Evolutionary conservation across 495 filamentous ascomycete species (phyloP).

Genomic region (Letharia columbiana): DNA sequence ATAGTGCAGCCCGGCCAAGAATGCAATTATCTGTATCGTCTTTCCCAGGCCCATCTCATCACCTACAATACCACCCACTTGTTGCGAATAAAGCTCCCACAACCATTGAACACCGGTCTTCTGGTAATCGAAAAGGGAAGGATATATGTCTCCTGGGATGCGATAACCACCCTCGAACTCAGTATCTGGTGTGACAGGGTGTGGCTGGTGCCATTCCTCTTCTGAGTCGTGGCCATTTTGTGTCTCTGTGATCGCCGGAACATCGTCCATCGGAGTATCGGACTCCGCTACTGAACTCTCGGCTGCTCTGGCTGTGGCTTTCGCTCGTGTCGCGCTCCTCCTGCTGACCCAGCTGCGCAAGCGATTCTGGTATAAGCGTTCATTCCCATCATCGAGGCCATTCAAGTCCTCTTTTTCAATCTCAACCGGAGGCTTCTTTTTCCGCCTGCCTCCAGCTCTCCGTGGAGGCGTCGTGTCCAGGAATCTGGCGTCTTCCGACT

Average conservation of each 20-base stretch:
- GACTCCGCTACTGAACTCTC: neutral
- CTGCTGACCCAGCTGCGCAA: conserved; percentile 63
- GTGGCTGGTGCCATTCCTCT: conserved; percentile 78
- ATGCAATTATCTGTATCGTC: conserved; percentile 88
- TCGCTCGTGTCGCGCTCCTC: conserved; percentile 56
- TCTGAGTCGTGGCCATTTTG: conserved; percentile 19
- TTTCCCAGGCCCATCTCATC: conserved; percentile 99
- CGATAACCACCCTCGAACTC: conserved; percentile 64
- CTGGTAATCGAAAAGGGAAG: conserved; percentile 87
- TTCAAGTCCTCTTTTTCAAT: conserved; percentile 56
- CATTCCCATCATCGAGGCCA: conserved; percentile 85
- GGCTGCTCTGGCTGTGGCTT: conserved; percentile 25
- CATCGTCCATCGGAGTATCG: neutral
- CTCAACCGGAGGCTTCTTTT: conserved; percentile 35
- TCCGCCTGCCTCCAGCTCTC: conserved; percentile 29
- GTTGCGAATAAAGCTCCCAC: conserved; percentile 81
- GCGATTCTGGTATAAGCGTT: conserved; percentile 69
- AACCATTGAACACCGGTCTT: conserved; percentile 94
- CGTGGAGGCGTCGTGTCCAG: conserved; percentile 27
- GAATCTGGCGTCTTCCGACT: conserved; percentile 27
- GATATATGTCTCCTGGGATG: conserved; percentile 84
- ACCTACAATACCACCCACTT: conserved; percentile 87
- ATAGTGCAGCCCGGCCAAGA: conserved; percentile 83
- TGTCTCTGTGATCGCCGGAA: neutral
- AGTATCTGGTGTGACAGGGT: conserved; percentile 68